These are phyloP conservation scores for Stromatinia cepivora DNA, from an alignment of 2,329 filamentous ascomycete species.

Conservation along the genomic window DNA sequence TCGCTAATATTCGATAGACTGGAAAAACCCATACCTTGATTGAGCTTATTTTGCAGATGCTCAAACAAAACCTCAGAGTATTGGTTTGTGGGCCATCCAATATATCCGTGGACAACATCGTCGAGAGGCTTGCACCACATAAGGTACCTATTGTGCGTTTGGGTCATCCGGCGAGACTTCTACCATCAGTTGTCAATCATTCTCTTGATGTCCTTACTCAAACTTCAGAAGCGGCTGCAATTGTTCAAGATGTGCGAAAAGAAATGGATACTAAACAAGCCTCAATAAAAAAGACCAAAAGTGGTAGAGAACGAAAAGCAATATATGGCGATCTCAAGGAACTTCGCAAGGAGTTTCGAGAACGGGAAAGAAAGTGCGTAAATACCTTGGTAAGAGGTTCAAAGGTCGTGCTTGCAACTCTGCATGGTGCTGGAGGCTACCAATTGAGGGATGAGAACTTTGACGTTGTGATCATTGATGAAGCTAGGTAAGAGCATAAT, in stretches of 20 bases:
- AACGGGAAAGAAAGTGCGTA: conserved; percentile 81
- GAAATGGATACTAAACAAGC: conserved; percentile 94
- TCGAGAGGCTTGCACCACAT: conserved; percentile 82
- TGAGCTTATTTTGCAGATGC: conserved; percentile 88
- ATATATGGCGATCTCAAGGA: conserved; percentile 86
- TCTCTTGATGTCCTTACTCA: conserved; percentile 89
- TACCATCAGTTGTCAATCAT: conserved; percentile 85
- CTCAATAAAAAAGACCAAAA: conserved; percentile 82
- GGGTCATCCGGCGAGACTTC: conserved; percentile 85
- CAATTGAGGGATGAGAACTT: conserved; percentile 80
- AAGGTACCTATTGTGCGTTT: conserved; percentile 86
- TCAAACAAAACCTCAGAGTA: conserved; percentile 70
- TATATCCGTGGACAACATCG: conserved; percentile 97
- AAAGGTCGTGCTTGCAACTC: conserved; percentile 85
- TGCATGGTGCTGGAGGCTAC: conserved; percentile 87
- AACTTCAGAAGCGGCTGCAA: conserved; percentile 83
- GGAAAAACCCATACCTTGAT: conserved; percentile 97
- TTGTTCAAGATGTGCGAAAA: conserved; percentile 84
- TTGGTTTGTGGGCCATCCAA: conserved; percentile 97
- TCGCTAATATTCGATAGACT: conserved; percentile 52
- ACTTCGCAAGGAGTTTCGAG: conserved; percentile 82
- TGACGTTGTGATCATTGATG: conserved; percentile 93
- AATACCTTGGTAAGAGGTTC: conserved; percentile 71
- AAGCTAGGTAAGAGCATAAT: conserved; percentile 58
- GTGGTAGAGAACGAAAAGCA: conserved; percentile 72